Conservation (phyloP, 2,329 filamentous ascomycete species). For the Fusarium domesticum region DNA sequence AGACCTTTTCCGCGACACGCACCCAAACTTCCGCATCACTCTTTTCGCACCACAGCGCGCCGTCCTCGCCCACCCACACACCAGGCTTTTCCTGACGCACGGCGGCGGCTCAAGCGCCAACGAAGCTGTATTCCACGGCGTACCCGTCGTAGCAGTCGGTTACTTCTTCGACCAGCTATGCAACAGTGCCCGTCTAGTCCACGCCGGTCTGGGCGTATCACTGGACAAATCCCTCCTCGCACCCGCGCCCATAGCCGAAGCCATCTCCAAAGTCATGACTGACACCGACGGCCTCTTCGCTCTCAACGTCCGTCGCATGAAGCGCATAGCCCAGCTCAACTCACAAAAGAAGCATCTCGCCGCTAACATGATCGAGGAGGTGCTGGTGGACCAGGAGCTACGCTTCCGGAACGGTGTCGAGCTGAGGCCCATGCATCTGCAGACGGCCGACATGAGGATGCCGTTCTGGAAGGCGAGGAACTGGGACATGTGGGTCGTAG, state of each 20-base stretch:
- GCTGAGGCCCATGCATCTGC: constrained; percentile 39
- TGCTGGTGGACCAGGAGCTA: constrained; percentile 37
- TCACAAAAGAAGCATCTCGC: constrained; percentile 37
- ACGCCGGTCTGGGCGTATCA: constrained; percentile 34
- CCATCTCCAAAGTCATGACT: not conserved
- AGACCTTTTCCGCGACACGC: constrained; percentile 28
- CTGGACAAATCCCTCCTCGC: constrained; percentile 34
- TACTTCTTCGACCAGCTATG: constrained; percentile 43
- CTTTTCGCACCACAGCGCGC: constrained; percentile 42
- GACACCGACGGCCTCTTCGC: constrained; percentile 32
- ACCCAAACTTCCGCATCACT: constrained; percentile 32
- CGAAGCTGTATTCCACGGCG: constrained; percentile 40
- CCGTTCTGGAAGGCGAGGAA: constrained; percentile 38
- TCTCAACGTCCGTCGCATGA: constrained; percentile 37
- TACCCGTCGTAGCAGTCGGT: constrained; percentile 35
- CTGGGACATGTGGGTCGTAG: constrained; percentile 31
- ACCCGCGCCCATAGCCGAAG: too few species aligned
- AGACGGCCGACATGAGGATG: constrained; percentile 44
- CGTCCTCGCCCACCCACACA: constrained; percentile 35
- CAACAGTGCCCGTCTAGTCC: constrained; percentile 36
- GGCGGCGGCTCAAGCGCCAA: constrained; percentile 42
- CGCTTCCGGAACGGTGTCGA: constrained; percentile 16
- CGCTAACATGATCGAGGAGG: constrained; percentile 42
- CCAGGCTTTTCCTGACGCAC: constrained; percentile 40
- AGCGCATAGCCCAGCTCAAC: constrained; percentile 38